These are phyloP conservation scores for Euphorbia lathyris DNA, from an alignment of 345 rosid species.

Conservation along the genomic window DNA sequence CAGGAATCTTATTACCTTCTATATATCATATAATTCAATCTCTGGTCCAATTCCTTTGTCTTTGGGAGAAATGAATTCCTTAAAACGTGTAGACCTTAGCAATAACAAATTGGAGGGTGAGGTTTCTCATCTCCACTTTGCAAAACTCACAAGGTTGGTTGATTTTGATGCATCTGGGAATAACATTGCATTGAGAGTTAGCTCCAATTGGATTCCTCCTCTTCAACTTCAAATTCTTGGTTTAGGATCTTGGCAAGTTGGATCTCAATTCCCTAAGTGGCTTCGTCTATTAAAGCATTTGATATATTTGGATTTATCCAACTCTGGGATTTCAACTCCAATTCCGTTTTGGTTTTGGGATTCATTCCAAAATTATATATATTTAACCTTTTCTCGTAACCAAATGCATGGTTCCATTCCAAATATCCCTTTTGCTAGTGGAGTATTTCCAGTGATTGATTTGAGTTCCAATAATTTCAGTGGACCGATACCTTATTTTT, in stretches of 20 bases:
- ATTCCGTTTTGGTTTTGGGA: not conserved
- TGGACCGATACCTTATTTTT: not conserved
- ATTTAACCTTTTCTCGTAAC: too few species aligned
- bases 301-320: too few species aligned
- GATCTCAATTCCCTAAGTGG: too few species aligned
- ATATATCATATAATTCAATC: conserved; percentile 10
- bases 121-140: conserved; percentile 22
- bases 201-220: too few species aligned
- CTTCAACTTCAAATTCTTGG: too few species aligned
- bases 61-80: not conserved
- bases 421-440: too few species aligned
- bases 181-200: not conserved
- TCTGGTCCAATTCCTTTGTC: conserved; percentile 22
- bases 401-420: too few species aligned
- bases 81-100: not conserved
- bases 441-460: too few species aligned
- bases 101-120: conserved; percentile 14
- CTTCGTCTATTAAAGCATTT: too few species aligned
- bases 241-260: too few species aligned
- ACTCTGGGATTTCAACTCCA: too few species aligned
- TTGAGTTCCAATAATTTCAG: not conserved
- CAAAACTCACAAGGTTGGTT: conserved; percentile 18
- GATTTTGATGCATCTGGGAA: not conserved
- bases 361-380: too few species aligned
- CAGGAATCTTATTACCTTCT: not conserved